These are phyloP conservation scores for Casaregolazyma suthepensis DNA, from an alignment of 1,139 yeast genomes.

Conservation along the genomic window DNA sequence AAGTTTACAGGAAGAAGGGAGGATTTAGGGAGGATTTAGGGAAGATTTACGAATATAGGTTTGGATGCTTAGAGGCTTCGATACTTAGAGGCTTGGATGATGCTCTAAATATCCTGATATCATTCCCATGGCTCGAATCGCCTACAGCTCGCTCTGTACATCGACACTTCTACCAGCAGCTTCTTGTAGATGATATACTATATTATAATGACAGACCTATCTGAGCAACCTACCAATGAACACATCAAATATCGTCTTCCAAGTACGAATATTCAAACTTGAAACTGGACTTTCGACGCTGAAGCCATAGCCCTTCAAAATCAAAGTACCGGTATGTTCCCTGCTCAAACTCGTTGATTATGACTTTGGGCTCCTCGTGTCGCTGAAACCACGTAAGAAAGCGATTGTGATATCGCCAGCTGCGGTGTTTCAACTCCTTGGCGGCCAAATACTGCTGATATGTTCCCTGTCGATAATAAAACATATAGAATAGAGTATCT, in stretches of 20 bases:
- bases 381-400: slow-evolving; percentile 80
- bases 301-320: slow-evolving; percentile 83
- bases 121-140: too few relatives aligned
- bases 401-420: slow-evolving; percentile 81
- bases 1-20: not conserved
- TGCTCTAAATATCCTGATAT: too few relatives aligned
- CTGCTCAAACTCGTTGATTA: slow-evolving; percentile 42
- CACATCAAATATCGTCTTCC: slow-evolving; percentile 36
- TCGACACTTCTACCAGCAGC: not conserved
- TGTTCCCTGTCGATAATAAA: slow-evolving; percentile 71
- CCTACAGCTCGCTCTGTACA: too few relatives aligned
- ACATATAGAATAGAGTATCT: slow-evolving; percentile 87
- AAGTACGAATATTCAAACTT: slow-evolving; percentile 46
- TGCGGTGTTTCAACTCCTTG: slow-evolving; percentile 68
- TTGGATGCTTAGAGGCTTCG: not conserved
- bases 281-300: slow-evolving; percentile 68
- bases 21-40: too few relatives aligned
- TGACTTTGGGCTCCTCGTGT: slow-evolving; percentile 49
- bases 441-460: slow-evolving; percentile 80
- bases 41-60: too few relatives aligned
- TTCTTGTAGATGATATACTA: not conserved
- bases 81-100: too few relatives aligned
- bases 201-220: not conserved
- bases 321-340: slow-evolving; percentile 79
- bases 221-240: not conserved